Percentiles rank a stretch among this genome's conserved stretches.
phyloP scores from a whole-genome alignment of 306 rosid genomes.

The Malus fusca region DNA sequence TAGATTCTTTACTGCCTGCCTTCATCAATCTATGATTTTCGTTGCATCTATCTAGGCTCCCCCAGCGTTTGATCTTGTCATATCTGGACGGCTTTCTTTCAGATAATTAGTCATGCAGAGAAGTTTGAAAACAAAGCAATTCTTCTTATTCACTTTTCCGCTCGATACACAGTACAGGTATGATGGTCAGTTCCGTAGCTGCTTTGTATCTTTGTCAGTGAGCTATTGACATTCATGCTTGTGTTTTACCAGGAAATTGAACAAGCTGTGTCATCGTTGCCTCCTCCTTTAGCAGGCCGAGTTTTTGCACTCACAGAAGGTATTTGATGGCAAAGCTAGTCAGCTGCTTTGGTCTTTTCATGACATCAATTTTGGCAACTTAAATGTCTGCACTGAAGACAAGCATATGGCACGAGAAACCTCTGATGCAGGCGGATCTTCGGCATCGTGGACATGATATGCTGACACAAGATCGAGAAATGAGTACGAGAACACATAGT shows the following conservation, averaged over 20 bases:
- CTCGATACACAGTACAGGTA: slow-evolving; percentile 65
- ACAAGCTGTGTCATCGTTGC: slow-evolving; percentile 54
- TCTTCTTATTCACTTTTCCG: slow-evolving; percentile 90
- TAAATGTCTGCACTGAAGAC: background rate
- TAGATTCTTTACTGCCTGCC: background rate
- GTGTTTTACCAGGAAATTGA: slow-evolving; percentile 64
- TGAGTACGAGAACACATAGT: background rate
- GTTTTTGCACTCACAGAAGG: slow-evolving; percentile 77
- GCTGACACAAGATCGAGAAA: background rate
- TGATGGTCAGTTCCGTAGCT: background rate
- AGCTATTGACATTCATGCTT: background rate
- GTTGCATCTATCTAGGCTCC: slow-evolving; percentile 2
- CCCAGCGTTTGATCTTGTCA: background rate
- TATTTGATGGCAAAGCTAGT: slow-evolving; percentile 26
- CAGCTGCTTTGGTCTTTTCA: background rate
- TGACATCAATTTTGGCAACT: background rate
- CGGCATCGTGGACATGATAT: background rate
- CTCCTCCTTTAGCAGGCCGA: slow-evolving; percentile 62
- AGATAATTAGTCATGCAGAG: slow-evolving; percentile 65
- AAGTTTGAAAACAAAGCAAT: slow-evolving; percentile 70
- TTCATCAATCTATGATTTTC: background rate
- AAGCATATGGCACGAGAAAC: background rate
- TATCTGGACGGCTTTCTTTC: slow-evolving; percentile 15
- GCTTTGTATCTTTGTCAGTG: background rate
- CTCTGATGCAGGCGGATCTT: background rate